Conservation (phyloP, 768 basidiomycete genomes). For the Serendipita sp. region DNA sequence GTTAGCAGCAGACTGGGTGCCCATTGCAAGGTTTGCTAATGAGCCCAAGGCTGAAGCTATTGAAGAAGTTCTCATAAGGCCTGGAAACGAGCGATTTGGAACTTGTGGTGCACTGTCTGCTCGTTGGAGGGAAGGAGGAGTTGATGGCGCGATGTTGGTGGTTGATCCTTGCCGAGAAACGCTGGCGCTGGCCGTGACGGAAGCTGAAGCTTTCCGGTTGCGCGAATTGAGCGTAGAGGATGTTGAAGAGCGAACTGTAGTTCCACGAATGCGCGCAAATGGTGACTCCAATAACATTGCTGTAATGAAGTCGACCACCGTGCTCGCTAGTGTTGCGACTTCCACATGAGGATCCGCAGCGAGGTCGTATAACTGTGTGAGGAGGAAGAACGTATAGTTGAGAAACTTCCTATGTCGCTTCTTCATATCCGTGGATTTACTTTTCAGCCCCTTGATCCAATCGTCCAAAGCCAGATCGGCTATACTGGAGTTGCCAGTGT, state of each 20-base stretch:
- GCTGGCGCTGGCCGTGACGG: background rate
- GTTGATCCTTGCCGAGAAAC: background rate
- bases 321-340: conserved; percentile 79
- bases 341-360: conserved; percentile 88
- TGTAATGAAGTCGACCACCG: conserved; percentile 82
- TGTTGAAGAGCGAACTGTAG: conserved; percentile 37
- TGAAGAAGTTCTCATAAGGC: background rate
- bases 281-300: conserved; percentile 81
- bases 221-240: conserved; percentile 18
- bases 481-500: conserved; percentile 32
- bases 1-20: background rate
- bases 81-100: background rate
- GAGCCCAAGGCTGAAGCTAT: background rate
- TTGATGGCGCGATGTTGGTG: background rate
- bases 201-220: background rate
- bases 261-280: conserved; percentile 55
- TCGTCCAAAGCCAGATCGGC: conserved; percentile 55
- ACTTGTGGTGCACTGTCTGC: background rate
- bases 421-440: conserved; percentile 41
- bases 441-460: conserved; percentile 58
- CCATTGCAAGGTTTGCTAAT: background rate
- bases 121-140: background rate
- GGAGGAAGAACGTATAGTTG: conserved; percentile 90
- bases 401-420: conserved; percentile 70
- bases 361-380: conserved; percentile 71